Conservation (phyloP, 2,329 filamentous ascomycete species). For the Pseudonectria buxi region DNA sequence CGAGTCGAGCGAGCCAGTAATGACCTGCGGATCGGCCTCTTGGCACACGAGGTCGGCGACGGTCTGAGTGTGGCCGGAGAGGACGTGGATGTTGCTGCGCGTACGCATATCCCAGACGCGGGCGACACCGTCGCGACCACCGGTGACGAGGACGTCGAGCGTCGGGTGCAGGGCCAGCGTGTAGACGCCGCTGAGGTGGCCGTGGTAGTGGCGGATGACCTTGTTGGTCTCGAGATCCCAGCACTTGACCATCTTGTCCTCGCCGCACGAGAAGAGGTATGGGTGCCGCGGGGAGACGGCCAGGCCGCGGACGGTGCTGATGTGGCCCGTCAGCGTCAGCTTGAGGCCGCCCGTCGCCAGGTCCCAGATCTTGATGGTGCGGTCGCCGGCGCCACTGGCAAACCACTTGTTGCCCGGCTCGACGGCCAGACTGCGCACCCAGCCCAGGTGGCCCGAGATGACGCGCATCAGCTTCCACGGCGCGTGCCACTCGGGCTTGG, state of each 20-base stretch:
- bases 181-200: slow-evolving; percentile 93
- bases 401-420: slow-evolving; percentile 98
- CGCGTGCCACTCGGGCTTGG: slow-evolving; percentile 89
- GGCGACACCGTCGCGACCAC: slow-evolving; percentile 88
- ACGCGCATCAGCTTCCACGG: slow-evolving; percentile 99
- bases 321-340: slow-evolving; percentile 87
- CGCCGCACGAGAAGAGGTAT: slow-evolving; percentile 94
- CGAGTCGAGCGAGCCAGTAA: slow-evolving; percentile 85
- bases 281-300: slow-evolving; percentile 91
- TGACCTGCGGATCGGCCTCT: slow-evolving; percentile 93
- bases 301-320: slow-evolving; percentile 84
- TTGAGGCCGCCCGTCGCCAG: slow-evolving; percentile 78
- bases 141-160: slow-evolving; percentile 88
- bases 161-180: slow-evolving; percentile 89
- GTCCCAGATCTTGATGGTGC: slow-evolving; percentile 99
- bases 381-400: slow-evolving; percentile 86
- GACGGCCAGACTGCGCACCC: slow-evolving; percentile 83
- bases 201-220: slow-evolving; percentile 95
- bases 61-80: slow-evolving; percentile 84
- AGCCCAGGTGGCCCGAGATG: slow-evolving; percentile 91
- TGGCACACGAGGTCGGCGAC: slow-evolving; percentile 87
- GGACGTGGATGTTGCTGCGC: slow-evolving; percentile 87
- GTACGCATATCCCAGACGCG: slow-evolving; percentile 99
- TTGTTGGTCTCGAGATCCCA: slow-evolving; percentile 99
- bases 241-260: slow-evolving; percentile 99